phyloP scores from a whole-genome alignment of 306 rosid genomes.

The Begonia peltatifolia region DNA sequence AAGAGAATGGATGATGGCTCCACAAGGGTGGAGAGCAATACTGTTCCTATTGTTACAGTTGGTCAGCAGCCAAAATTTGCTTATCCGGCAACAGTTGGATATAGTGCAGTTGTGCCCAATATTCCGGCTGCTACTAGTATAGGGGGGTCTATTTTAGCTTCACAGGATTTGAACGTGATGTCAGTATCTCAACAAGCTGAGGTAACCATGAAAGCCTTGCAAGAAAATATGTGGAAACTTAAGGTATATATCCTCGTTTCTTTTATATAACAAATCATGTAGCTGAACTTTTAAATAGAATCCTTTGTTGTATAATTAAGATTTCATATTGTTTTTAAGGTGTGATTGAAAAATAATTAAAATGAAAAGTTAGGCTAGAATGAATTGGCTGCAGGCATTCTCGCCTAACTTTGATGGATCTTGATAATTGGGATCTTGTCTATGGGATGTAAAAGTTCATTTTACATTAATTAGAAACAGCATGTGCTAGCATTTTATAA shows the following conservation, averaged over 20 bases:
- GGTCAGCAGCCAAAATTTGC: constrained; percentile 34
- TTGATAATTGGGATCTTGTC: too few relatives aligned
- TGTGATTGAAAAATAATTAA: too few relatives aligned
- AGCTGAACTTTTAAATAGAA: too few relatives aligned
- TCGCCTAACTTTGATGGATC: too few relatives aligned
- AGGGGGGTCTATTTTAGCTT: constrained; percentile 36
- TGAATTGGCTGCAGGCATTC: too few relatives aligned
- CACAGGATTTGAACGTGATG: constrained; percentile 37
- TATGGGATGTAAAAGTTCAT: too few relatives aligned
- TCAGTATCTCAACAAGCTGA: constrained; percentile 64
- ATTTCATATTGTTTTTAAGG: too few relatives aligned
- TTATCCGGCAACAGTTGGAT: constrained; percentile 26
- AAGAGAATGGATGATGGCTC: constrained; percentile 83
- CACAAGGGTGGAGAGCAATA: constrained; percentile 26
- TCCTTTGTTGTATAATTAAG: too few relatives aligned
- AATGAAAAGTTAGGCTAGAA: too few relatives aligned
- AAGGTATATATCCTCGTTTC: constrained; percentile 30
- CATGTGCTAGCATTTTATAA: too few relatives aligned
- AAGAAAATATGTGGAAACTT: constrained; percentile 53
- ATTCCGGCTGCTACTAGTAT: constrained; percentile 28
- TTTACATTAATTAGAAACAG: too few relatives aligned
- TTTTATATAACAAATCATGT: too few relatives aligned
- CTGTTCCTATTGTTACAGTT: constrained; percentile 39
- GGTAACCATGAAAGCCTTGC: constrained; percentile 45
- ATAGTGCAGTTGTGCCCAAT: constrained; percentile 22